These are phyloP conservation scores for Cytospora leucostoma DNA, from an alignment of 2,329 filamentous ascomycete species.

Conservation along the genomic window DNA sequence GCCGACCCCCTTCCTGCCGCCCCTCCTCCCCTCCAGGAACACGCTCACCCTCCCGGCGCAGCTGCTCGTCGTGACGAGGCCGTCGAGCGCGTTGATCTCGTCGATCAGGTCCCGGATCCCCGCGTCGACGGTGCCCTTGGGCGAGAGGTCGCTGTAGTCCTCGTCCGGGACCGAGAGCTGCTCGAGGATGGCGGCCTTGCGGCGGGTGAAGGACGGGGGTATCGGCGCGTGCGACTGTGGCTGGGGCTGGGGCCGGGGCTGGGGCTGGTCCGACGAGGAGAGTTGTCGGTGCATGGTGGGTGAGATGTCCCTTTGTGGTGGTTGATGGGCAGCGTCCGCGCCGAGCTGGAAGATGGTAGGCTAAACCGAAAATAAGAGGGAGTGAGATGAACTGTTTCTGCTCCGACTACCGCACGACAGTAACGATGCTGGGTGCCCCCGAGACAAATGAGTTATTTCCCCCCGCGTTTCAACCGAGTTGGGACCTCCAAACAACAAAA, in stretches of 20 bases:
- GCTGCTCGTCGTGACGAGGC: conserved; percentile 88
- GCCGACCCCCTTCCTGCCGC: conserved; percentile 26
- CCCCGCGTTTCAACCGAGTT: too few relatives aligned
- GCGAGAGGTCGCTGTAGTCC: conserved; percentile 80
- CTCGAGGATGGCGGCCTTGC: conserved; percentile 72
- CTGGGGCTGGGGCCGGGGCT: neutral
- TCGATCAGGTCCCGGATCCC: conserved; percentile 76
- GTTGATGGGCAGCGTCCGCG: neutral
- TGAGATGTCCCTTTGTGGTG: neutral
- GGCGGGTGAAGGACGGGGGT: conserved; percentile 50
- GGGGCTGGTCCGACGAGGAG: neutral
- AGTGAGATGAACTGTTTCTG: too few relatives aligned
- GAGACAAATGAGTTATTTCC: neutral
- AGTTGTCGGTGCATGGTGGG: neutral
- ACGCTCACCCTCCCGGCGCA: conserved; percentile 87
- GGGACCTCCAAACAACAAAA: neutral
- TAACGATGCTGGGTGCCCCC: neutral
- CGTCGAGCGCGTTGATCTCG: conserved; percentile 72
- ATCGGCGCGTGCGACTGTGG: neutral
- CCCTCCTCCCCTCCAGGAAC: conserved; percentile 76
- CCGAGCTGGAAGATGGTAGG: neutral
- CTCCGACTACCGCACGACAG: neutral
- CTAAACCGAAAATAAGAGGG: too few relatives aligned
- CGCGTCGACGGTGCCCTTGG: conserved; percentile 83
- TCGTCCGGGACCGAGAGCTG: conserved; percentile 68